Conservation (phyloP, 2,329 filamentous ascomycete species). For the Sporothrix mexicana region DNA sequence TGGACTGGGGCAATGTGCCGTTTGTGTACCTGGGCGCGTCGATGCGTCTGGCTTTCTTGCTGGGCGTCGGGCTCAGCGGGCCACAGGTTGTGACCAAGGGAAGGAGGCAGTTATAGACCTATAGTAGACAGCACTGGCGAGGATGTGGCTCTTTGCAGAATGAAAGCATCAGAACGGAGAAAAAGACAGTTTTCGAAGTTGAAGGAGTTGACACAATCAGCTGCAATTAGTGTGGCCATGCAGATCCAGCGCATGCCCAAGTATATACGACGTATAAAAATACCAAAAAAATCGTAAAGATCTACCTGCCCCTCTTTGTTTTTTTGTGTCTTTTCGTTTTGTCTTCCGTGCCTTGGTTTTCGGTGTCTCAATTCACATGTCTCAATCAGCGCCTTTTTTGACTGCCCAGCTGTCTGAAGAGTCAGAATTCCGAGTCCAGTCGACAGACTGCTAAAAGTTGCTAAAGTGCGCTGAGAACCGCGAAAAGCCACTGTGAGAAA, state of each 20-base stretch:
- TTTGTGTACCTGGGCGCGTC: conserved; percentile 72
- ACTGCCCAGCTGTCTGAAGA: not conserved
- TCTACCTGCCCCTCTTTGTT: not conserved
- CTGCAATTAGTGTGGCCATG: too few relatives aligned
- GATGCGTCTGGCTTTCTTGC: conserved; percentile 64
- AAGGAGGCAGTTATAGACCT: conserved; percentile 21
- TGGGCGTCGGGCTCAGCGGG: conserved; percentile 58
- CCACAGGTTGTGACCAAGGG: conserved; percentile 22
- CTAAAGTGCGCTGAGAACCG: too few relatives aligned
- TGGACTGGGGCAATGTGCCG: conserved; percentile 70
- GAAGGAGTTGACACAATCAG: too few relatives aligned
- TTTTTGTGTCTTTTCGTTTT: too few relatives aligned
- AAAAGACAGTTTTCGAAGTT: too few relatives aligned
- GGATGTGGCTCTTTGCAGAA: too few relatives aligned
- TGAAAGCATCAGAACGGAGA: too few relatives aligned
- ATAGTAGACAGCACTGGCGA: too few relatives aligned
- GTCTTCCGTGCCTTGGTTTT: not conserved
- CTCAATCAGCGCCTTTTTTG: conserved; percentile 14
- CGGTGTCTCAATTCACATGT: not conserved
- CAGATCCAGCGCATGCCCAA: too few relatives aligned
- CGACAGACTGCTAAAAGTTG: not conserved
- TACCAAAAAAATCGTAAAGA: not conserved
- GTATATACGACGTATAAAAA: too few relatives aligned
- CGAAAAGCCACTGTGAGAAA: too few relatives aligned
- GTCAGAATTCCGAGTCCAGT: not conserved